phyloP scores from a whole-genome alignment of 805 yeast species.

The Myxozyma nipponensis region DNA sequence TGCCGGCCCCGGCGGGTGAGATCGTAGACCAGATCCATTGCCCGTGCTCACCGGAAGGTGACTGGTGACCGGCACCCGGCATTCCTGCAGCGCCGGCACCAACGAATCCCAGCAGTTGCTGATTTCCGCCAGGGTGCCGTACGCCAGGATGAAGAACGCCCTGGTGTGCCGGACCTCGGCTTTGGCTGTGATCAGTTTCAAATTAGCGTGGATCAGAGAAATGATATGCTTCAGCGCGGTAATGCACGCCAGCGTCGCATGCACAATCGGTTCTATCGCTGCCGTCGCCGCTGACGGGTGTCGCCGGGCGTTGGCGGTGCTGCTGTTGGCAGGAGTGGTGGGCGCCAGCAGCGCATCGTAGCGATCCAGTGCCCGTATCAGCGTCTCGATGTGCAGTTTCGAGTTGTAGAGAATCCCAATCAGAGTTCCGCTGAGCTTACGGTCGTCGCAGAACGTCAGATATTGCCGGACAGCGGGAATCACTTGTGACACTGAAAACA shows the following conservation, averaged over 20 bases:
- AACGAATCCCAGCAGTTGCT: conserved; percentile 58
- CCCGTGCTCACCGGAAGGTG: conserved; percentile 1
- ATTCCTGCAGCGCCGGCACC: conserved; percentile 32
- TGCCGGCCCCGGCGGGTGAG: not conserved
- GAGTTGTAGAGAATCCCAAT: conserved; percentile 20
- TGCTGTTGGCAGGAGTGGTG: conserved; percentile 14
- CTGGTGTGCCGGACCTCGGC: conserved; percentile 64
- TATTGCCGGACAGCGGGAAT: conserved; percentile 29
- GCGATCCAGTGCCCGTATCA: conserved; percentile 27
- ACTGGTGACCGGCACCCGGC: conserved; percentile 6
- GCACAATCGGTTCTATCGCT: conserved; percentile 39
- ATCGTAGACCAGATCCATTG: not conserved
- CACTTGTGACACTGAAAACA: conserved; percentile 29
- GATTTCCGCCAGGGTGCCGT: conserved; percentile 63
- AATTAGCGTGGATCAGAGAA: conserved; percentile 46
- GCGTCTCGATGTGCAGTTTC: conserved; percentile 23
- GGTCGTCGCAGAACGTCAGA: conserved; percentile 27
- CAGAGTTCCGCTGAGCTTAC: conserved; percentile 18
- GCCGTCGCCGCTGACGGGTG: conserved; percentile 6
- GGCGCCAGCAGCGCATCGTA: conserved; percentile 27
- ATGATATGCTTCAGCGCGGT: conserved; percentile 52
- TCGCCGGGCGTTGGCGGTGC: conserved; percentile 30
- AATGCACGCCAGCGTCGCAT: conserved; percentile 40
- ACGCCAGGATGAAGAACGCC: conserved; percentile 56
- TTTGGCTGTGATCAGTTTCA: conserved; percentile 48